Evolutionary conservation across 2,329 filamentous ascomycete genomes (phyloP).

Genomic region (Pestalotiopsis sp.): DNA sequence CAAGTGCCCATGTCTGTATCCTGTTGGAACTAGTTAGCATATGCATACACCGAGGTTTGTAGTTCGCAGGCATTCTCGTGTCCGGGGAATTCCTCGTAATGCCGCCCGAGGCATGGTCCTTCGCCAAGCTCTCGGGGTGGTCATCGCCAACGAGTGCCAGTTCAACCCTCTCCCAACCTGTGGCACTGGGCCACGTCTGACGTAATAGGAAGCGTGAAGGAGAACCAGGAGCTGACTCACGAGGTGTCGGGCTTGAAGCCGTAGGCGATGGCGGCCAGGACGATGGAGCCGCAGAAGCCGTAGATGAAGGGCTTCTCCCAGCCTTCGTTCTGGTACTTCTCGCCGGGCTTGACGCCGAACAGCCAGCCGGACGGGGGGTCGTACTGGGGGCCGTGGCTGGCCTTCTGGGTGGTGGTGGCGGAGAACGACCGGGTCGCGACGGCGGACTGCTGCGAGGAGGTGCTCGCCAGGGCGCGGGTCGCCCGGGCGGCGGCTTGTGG

Average conservation of each 20-base stretch:
- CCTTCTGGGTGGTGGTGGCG: constrained; percentile 42
- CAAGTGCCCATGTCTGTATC: constrained; percentile 98
- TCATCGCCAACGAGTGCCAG: too few relatives aligned
- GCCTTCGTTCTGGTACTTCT: constrained; percentile 94
- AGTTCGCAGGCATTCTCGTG: too few relatives aligned
- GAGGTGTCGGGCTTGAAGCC: constrained; percentile 98
- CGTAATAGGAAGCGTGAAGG: background rate
- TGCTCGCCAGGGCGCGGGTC: constrained; percentile 23
- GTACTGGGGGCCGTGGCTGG: constrained; percentile 73
- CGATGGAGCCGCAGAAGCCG: constrained; percentile 78
- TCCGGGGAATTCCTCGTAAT: too few relatives aligned
- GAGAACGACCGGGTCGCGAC: constrained; percentile 40
- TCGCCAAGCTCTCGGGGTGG: too few relatives aligned
- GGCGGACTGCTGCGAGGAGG: constrained; percentile 4
- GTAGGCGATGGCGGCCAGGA: constrained; percentile 75
- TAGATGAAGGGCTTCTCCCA: constrained; percentile 89
- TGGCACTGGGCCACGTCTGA: background rate
- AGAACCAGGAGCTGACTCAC: constrained; percentile 58
- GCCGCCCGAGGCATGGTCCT: too few relatives aligned
- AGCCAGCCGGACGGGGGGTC: constrained; percentile 91
- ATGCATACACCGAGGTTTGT: background rate
- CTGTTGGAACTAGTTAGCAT: constrained; percentile 48
- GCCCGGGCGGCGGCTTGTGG: constrained; percentile 27
- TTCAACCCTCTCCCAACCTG: too few relatives aligned
- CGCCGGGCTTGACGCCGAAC: constrained; percentile 89